Percentiles rank a stretch among this genome's conserved stretches.
Conservation (phyloP, 2,329 filamentous ascomycete species). For the Arachnomyces sp. region DNA sequence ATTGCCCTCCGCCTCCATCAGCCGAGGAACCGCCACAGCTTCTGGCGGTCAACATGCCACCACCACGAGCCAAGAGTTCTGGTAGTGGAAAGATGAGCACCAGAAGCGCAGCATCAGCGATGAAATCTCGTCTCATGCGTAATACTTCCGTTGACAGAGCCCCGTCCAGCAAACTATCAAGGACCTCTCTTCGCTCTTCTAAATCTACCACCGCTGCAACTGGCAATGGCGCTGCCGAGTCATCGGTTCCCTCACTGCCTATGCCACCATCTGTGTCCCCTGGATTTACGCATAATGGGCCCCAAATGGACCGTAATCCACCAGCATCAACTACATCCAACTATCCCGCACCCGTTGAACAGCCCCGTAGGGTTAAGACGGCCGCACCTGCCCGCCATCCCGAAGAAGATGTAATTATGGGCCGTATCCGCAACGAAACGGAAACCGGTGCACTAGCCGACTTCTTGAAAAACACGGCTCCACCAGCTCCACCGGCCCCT, state of each 20-base stretch:
- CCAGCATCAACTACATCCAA: constrained; percentile 20
- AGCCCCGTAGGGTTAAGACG: constrained; percentile 25
- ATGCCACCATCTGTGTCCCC: constrained; percentile 2
- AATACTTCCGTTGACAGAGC: constrained; percentile 22
- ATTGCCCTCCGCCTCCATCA: constrained; percentile 34
- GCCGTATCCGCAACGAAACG: constrained; percentile 20
- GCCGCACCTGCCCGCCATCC: constrained; percentile 13
- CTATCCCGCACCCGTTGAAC: constrained; percentile 32
- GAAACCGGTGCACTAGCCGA: constrained; percentile 62
- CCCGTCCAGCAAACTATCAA: constrained; percentile 25
- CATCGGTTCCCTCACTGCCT: not conserved
- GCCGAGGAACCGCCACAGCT: constrained; percentile 25
- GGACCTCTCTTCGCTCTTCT: constrained; percentile 23
- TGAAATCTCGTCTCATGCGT: constrained; percentile 31
- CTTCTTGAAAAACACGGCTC: constrained; percentile 63
- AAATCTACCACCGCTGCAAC: constrained; percentile 9
- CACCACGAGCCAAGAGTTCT: constrained; percentile 4
- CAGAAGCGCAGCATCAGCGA: constrained; percentile 17
- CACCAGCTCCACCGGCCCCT: constrained; percentile 40
- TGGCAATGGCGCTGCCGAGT: not conserved
- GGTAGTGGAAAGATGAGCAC: constrained; percentile 10
- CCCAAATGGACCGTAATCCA: constrained; percentile 24
- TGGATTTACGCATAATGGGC: constrained; percentile 14
- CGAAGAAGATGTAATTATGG: constrained; percentile 16
- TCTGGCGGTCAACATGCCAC: constrained; percentile 16